Evolutionary conservation across 1,284 basidiomycete genomes (phyloP).

Genomic region (Caloboletus firmus): DNA sequence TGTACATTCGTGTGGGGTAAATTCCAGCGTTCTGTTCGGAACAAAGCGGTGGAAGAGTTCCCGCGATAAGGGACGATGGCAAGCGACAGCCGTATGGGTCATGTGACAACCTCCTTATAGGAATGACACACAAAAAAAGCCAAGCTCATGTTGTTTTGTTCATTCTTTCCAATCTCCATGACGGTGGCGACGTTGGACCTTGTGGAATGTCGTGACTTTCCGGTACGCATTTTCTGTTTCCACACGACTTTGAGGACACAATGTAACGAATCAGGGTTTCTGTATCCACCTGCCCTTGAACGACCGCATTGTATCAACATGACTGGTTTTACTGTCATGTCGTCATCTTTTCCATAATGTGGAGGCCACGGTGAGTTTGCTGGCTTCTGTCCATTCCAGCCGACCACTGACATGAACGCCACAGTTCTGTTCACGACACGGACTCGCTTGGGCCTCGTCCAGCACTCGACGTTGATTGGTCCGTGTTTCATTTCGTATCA

Average conservation of each 20-base stretch:
- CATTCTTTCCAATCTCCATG: slow-evolving; percentile 3
- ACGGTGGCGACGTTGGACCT: neutral
- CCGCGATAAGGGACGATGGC: slow-evolving; percentile 13
- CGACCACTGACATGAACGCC: no score
- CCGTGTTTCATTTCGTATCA: slow-evolving; percentile 12
- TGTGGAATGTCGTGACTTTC: neutral
- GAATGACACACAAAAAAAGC: neutral
- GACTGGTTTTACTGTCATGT: slow-evolving; percentile 8
- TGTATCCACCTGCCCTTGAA: neutral
- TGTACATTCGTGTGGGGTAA: slow-evolving; percentile 38
- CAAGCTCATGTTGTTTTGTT: neutral
- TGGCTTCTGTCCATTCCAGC: no score
- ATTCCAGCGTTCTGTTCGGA: neutral
- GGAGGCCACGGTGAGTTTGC: neutral
- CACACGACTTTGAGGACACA: slow-evolving; percentile 11
- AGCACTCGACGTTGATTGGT: neutral
- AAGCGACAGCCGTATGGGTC: slow-evolving; percentile 3
- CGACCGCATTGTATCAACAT: no score
- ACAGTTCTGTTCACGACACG: slow-evolving; percentile 9
- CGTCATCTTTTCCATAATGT: slow-evolving; percentile 20
- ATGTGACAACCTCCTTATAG: slow-evolving; percentile 17
- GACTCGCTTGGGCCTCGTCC: neutral
- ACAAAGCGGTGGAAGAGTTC: neutral
- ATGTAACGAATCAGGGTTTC: slow-evolving; percentile 2
- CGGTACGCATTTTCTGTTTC: slow-evolving; percentile 3